Percentiles rank a stretch among this genome's conserved stretches.
phyloP scores from a whole-genome alignment of 257 asterid genomes.

The Primulina eburnea region DNA sequence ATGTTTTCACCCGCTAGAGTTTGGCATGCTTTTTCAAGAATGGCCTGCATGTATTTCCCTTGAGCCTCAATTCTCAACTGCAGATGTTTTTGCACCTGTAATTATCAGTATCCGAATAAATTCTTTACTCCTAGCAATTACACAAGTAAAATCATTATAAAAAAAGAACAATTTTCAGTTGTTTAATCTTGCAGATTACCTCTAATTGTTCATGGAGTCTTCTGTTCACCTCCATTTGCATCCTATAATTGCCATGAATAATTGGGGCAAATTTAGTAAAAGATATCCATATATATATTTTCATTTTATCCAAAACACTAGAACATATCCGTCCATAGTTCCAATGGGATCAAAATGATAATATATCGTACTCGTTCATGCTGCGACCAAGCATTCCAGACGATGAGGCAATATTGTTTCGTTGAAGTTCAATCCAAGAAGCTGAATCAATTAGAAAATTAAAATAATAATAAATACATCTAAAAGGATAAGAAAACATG shows the following conservation, averaged over 20 bases:
- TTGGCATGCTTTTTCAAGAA: conserved; percentile 26
- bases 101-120: not conserved
- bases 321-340: not conserved
- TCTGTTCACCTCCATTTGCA: conserved; percentile 37
- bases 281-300: not conserved
- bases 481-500: not conserved
- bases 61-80: conserved; percentile 35
- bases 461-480: not conserved
- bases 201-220: conserved; percentile 29
- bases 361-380: conserved; percentile 71
- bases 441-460: conserved; percentile 40
- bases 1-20: conserved; percentile 15
- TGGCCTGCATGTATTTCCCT: conserved; percentile 30
- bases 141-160: no score
- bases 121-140: not conserved
- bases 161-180: not conserved
- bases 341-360: not conserved
- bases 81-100: conserved; percentile 32
- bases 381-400: conserved; percentile 86
- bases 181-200: conserved; percentile 5
- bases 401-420: conserved; percentile 61
- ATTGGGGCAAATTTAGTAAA: conserved; percentile 34
- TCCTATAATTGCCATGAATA: conserved; percentile 47
- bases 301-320: conserved; percentile 22
- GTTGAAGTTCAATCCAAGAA: conserved; percentile 76